Conservation (phyloP, 1,284 basidiomycete genomes). For the Apiotrichum montevideense region DNA sequence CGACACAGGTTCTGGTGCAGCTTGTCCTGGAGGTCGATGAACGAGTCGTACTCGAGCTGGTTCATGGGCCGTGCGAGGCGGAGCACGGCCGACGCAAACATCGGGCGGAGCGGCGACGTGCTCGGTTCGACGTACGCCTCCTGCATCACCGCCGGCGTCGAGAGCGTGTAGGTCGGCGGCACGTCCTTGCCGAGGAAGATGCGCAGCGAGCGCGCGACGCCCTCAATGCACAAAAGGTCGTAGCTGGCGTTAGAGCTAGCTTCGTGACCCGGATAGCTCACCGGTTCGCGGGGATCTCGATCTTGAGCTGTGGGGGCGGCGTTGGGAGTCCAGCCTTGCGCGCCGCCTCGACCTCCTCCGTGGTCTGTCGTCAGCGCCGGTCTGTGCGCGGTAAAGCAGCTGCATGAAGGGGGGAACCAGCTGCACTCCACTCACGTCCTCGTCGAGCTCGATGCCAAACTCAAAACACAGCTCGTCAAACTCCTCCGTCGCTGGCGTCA, state of each 20-base stretch:
- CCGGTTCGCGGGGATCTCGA: constrained; percentile 96
- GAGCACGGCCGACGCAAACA: constrained; percentile 84
- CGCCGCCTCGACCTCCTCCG: constrained; percentile 73
- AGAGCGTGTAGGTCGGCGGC: constrained; percentile 66
- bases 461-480: constrained; percentile 96
- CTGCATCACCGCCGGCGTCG: constrained; percentile 61
- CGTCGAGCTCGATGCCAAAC: constrained; percentile 94
- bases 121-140: constrained; percentile 64
- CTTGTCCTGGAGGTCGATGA: constrained; percentile 98
- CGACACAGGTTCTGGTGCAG: constrained; percentile 94
- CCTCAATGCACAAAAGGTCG: constrained; percentile 95
- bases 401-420: too few species aligned
- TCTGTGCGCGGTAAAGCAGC: not conserved
- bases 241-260: constrained; percentile 58
- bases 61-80: constrained; percentile 81
- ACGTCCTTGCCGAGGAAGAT: constrained; percentile 72
- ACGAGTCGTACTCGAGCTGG: constrained; percentile 82
- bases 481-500: constrained; percentile 70
- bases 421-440: constrained; percentile 63
- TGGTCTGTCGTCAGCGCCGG: constrained; percentile 57
- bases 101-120: constrained; percentile 77
- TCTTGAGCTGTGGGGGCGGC: constrained; percentile 89
- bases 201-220: constrained; percentile 79
- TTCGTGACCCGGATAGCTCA: constrained; percentile 22
- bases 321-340: constrained; percentile 74